Evolutionary conservation across 345 rosid genomes (phyloP).

Genomic region (Hirschfeldia incana): DNA sequence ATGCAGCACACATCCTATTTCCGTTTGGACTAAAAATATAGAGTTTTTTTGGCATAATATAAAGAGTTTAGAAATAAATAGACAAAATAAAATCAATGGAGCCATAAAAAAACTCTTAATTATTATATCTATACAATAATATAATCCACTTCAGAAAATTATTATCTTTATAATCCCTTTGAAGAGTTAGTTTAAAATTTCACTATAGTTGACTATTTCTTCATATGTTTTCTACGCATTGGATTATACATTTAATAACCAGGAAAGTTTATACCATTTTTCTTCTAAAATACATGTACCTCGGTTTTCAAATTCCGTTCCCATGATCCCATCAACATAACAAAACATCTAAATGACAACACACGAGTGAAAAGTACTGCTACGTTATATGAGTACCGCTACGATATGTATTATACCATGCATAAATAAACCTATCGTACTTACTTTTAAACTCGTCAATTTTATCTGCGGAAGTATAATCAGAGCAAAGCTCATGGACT

Average conservation of each 20-base stretch:
- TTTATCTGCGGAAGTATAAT: background rate
- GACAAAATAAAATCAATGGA: background rate
- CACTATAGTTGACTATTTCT: too few relatives aligned
- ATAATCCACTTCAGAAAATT: too few relatives aligned
- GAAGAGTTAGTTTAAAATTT: too few relatives aligned
- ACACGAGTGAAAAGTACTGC: background rate
- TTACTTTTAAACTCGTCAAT: background rate
- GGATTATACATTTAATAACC: too few relatives aligned
- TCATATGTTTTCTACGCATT: too few relatives aligned
- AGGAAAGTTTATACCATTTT: too few relatives aligned
- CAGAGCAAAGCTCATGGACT: constrained; percentile 10
- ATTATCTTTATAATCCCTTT: too few relatives aligned
- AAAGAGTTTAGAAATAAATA: background rate
- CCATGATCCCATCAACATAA: background rate
- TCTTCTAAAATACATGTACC: too few relatives aligned
- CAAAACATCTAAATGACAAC: background rate
- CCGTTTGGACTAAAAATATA: too few relatives aligned
- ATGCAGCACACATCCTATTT: too few relatives aligned
- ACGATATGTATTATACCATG: background rate
- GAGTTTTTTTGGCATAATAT: background rate
- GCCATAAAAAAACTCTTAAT: too few relatives aligned
- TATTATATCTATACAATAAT: too few relatives aligned
- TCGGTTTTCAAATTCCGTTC: background rate
- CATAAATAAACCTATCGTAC: background rate
- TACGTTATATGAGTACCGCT: background rate